Percentiles rank a stretch among this genome's conserved stretches.
phyloP scores from a whole-genome alignment of 1,139 yeast genomes.

The Casaregolazyma lundiana region DNA sequence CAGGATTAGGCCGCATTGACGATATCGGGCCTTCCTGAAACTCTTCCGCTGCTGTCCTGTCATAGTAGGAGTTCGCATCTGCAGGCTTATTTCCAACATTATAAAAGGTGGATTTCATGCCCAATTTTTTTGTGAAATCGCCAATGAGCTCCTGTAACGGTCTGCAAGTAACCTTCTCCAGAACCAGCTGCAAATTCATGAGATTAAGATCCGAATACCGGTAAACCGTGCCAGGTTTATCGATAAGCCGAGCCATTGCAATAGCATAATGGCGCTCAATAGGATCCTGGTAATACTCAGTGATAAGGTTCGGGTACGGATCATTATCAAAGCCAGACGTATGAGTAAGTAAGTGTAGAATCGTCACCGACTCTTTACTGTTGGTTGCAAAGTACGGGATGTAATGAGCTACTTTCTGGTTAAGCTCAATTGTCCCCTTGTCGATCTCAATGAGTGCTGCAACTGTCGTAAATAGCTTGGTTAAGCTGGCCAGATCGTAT shows the following conservation, averaged over 20 bases:
- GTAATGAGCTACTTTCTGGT: slow-evolving; percentile 13
- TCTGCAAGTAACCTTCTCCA: slow-evolving; percentile 15
- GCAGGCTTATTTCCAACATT: slow-evolving; percentile 2
- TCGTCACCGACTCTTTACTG: slow-evolving; percentile 15
- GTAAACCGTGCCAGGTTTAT: slow-evolving; percentile 16
- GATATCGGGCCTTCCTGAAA: slow-evolving; percentile 12
- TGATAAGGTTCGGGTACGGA: slow-evolving; percentile 15
- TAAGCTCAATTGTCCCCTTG: slow-evolving; percentile 9
- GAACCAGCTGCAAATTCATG: slow-evolving; percentile 15
- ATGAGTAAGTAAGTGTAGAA: slow-evolving; percentile 19
- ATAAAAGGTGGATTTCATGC: slow-evolving; percentile 17
- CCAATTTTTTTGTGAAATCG: slow-evolving; percentile 14
- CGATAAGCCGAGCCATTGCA: slow-evolving; percentile 10
- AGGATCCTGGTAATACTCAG: not conserved
- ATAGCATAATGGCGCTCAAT: slow-evolving; percentile 12
- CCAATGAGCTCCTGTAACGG: slow-evolving; percentile 13
- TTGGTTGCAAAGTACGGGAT: slow-evolving; percentile 15
- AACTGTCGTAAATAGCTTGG: slow-evolving; percentile 19
- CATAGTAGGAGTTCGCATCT: not conserved
- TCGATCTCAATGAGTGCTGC: slow-evolving; percentile 17
- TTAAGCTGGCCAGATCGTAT: slow-evolving; percentile 17
- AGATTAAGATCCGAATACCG: slow-evolving; percentile 18
- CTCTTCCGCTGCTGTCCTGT: slow-evolving; percentile 17
- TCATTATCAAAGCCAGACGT: slow-evolving; percentile 20
- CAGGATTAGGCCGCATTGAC: slow-evolving; percentile 19